Evolutionary conservation across 768 basidiomycete species (phyloP).

Genomic region (Suillus alpinus): DNA sequence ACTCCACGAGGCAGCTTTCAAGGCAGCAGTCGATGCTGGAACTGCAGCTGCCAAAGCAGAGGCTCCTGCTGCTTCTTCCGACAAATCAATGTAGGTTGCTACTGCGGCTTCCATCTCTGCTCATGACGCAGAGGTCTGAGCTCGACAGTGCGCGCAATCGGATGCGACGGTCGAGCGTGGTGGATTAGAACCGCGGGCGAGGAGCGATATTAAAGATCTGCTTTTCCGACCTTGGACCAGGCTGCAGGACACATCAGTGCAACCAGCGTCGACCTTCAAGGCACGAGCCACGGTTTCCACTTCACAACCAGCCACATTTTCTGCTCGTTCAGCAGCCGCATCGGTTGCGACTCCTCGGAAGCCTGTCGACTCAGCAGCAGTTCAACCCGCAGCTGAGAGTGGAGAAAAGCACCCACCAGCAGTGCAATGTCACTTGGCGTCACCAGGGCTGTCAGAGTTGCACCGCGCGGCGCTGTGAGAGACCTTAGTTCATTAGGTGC

Average conservation of each 20-base stretch:
- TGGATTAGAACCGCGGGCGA: constrained; percentile 45
- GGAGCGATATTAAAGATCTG: too few relatives aligned
- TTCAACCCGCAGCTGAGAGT: too few relatives aligned
- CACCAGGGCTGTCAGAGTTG: constrained; percentile 8
- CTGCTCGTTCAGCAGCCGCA: too few relatives aligned
- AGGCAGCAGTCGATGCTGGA: constrained; percentile 49
- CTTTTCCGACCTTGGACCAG: too few relatives aligned
- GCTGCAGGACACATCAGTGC: too few relatives aligned
- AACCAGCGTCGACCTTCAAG: too few relatives aligned
- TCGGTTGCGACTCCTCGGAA: too few relatives aligned
- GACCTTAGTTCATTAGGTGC: constrained; percentile 29
- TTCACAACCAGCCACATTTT: too few relatives aligned
- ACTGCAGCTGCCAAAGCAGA: constrained; percentile 37
- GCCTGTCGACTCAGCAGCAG: constrained; percentile 9
- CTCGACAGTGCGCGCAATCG: constrained; percentile 56
- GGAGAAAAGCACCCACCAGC: too few relatives aligned
- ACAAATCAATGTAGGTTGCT: constrained; percentile 40
- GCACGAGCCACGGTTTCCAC: too few relatives aligned
- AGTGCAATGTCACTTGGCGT: constrained; percentile 23
- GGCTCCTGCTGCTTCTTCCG: constrained; percentile 22
- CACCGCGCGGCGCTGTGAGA: constrained; percentile 32
- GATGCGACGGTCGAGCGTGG: constrained; percentile 66
- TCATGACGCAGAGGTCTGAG: constrained; percentile 45
- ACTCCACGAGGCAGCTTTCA: constrained; percentile 53
- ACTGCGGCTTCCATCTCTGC: constrained; percentile 47